Base-by-base conservation (phyloP, 106 monocot genomes). In the Platanthera zijinensis region DNA sequence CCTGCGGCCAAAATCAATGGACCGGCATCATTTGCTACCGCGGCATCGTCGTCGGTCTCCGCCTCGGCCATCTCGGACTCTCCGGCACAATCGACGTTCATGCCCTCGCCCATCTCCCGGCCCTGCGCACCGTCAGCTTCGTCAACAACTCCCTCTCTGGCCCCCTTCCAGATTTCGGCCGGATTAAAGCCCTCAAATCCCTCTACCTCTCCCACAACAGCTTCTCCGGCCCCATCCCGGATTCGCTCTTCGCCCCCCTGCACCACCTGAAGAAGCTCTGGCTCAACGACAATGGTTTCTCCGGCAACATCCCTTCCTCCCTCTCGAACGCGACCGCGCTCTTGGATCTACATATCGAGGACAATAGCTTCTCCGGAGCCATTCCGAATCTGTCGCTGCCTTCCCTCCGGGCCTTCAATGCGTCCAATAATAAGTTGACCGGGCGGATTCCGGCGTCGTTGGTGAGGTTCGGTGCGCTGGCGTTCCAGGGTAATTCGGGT, bases 341-440 rank as follows among this genome's bases (percentile, higher is more conserved):
- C 45, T 71, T 81, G 18, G 92, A 92, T 77, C 79, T 92, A 15
- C 92, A 82, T 50, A 75, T 92, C 39, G 92, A 92, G 15, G 46
- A 70, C 68, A 92, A 92, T 64, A 48, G 11, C 7, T 85, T 92
- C 79, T 52, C 78, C 15, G 92, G 92, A 4, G 12, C 12, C 10
- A 79, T 92, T 32, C 92, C 92, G 5, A 48, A 77, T 7, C 4
- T 78, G 18, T 6, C 21, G 12, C 72, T 75, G 9, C 46, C 72
- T 0, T 69, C 62, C 4, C 50, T 92, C 21, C 67, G 8, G 5
- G 61, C 63, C 3, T 82, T 92, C 68, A 81, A 89, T 45, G 79
- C 75, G 0, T 84, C 89, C 0, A 63, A 81, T 72, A 92, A 92
- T 57, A 32, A 28, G 3, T 83, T 92, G 51, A 22, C 57, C 0